Conservation (phyloP, 805 yeast species). For the Starmerella sp. region DNA sequence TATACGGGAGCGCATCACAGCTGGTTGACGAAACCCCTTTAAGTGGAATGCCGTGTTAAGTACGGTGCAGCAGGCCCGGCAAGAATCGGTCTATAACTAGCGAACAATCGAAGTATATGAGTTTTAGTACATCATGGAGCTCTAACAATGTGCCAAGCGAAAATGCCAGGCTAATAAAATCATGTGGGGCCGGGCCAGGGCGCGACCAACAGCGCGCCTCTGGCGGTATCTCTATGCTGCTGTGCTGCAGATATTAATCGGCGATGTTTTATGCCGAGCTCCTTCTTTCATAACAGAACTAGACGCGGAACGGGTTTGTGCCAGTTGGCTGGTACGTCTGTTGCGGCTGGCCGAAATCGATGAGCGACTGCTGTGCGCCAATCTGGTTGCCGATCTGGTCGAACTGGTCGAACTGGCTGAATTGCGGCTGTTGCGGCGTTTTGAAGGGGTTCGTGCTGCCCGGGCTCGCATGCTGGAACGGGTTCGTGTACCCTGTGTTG, state of each 20-base stretch:
- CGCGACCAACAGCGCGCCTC: no score
- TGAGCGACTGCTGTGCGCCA: conserved; percentile 11
- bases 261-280: background rate
- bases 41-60: no score
- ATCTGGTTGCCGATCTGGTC: conserved; percentile 1
- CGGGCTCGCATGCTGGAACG: background rate
- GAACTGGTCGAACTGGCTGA: conserved; percentile 3
- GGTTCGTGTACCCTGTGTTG: conserved; percentile 22
- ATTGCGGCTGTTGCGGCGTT: conserved; percentile 3
- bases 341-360: conserved; percentile 18
- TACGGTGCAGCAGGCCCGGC: no score
- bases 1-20: background rate
- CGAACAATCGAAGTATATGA: background rate
- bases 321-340: conserved; percentile 14
- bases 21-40: no score
- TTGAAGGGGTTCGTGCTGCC: conserved; percentile 41
- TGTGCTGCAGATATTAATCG: no score
- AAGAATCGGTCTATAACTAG: background rate
- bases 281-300: background rate
- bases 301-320: conserved; percentile 21
- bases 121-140: background rate
- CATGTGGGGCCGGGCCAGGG: no score
- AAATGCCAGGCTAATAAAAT: no score
- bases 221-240: no score
- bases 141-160: no score